These are phyloP conservation scores for Austroboletus festivus DNA, from an alignment of 768 basidiomycete species.

Conservation along the genomic window DNA sequence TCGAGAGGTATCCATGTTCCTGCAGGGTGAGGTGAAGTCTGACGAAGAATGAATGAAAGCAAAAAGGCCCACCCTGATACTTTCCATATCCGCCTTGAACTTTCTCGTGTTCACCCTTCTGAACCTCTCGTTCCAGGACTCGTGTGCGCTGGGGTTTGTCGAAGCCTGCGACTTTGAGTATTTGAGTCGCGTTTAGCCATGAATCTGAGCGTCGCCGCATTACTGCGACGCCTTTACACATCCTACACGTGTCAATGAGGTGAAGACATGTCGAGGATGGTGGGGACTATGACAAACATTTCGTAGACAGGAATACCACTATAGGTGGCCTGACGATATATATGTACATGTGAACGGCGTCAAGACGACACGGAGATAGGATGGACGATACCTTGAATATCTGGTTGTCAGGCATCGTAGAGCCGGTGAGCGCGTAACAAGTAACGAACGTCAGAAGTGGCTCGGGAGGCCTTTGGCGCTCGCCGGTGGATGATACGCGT, in stretches of 20 bases:
- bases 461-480: constrained; percentile 14
- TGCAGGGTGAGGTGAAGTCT: constrained; percentile 30
- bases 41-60: constrained; percentile 1
- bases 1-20: constrained; percentile 99
- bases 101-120: constrained; percentile 98
- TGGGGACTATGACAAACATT: constrained; percentile 58
- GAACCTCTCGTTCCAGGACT: constrained; percentile 95
- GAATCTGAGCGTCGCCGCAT: constrained; percentile 96
- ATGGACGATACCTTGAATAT: constrained; percentile 74
- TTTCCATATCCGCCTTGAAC: constrained; percentile 99
- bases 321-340: constrained; percentile 69
- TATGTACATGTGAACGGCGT: constrained; percentile 6
- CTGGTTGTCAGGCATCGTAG: constrained; percentile 72
- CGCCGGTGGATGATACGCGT: constrained; percentile 31
- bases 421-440: constrained; percentile 9
- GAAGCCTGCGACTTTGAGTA: constrained; percentile 98
- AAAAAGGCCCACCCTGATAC: constrained; percentile 80
- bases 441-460: constrained; percentile 2
- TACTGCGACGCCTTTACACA: constrained; percentile 93
- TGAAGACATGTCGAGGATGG: constrained; percentile 35
- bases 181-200: constrained; percentile 99
- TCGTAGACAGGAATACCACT: constrained; percentile 92
- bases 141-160: constrained; percentile 98
- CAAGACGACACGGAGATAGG: background rate
- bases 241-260: constrained; percentile 55